Evolutionary conservation across 2,329 filamentous ascomycete species (phyloP), one percentile per base, ranked within the genome.

Genomic region (Lasiodiplodia sp.): DNA sequence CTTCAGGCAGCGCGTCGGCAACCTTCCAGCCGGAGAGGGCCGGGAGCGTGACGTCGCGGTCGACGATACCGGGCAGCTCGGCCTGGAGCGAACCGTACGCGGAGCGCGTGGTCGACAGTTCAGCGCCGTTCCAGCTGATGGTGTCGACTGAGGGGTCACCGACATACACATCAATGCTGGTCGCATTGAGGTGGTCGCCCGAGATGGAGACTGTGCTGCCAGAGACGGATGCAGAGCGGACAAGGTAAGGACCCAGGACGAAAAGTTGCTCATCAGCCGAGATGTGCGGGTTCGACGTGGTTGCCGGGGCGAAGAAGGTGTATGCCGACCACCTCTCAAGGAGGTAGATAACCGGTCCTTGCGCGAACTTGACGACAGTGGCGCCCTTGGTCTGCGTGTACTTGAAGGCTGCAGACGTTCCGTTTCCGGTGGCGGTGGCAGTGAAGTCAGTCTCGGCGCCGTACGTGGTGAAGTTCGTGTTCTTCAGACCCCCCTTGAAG

Each of bases 1-100:
- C 80, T 73, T 87, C 86, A 0, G 86, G 86, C 25, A 87, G 78
- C 60, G 80, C 79, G 71, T 87, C 83, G 2, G 79, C 71, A 11
- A 81, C 81, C 72, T 82, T 84, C 86, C 86, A 87, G 0, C 74
- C 76, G 10, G 67, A 3, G 0, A 87, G 74, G 0, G 77, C 58
- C 0, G 85, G 84, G 0, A 87, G 76, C 3, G 37, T 5, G 14
- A 64, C 60, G 1, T 18, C 38, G 58, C 49, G 52, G 38, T 57
- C 57, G 5, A 40, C 28, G 52, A 62, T 51, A 12, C 67, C 67
- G 0, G 58, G 51, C 14, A 68, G 16, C 2, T 21, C 7, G 2
- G 60, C 67, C 12, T 72, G 55, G 23, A 77, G 74, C 5, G 70
- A 75, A 57, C 79, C 79, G 68, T 82, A 80, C 2, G 73, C 60